Evolutionary conservation across 495 filamentous ascomycete genomes (phyloP).

Genomic region (Podospora pseudoanserina): DNA sequence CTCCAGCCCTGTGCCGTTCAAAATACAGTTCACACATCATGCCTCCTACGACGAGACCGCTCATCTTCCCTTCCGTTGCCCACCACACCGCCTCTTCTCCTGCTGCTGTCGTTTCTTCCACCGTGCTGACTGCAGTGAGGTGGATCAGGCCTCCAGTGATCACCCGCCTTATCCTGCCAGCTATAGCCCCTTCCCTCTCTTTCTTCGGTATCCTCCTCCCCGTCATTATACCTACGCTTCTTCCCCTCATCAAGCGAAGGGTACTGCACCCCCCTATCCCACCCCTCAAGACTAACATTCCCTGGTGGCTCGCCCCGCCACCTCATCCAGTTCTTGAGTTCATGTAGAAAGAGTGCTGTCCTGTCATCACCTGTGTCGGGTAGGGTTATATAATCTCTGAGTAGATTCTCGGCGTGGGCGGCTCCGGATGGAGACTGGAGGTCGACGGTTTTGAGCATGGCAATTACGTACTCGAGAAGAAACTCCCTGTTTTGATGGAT

Average conservation of each 20-base stretch:
- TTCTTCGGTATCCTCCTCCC: not conserved
- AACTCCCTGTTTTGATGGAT: constrained; percentile 79
- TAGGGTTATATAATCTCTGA: constrained; percentile 67
- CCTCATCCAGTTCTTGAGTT: constrained; percentile 73
- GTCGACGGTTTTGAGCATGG: constrained; percentile 85
- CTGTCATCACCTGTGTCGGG: constrained; percentile 58
- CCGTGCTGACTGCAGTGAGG: not conserved
- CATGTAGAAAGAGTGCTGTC: constrained; percentile 77
- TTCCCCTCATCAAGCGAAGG: constrained; percentile 10
- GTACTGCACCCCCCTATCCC: constrained; percentile 83
- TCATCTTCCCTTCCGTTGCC: constrained; percentile 8
- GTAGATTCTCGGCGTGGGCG: constrained; percentile 78
- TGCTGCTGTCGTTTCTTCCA: not conserved
- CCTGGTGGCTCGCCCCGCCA: constrained; percentile 56
- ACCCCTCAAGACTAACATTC: constrained; percentile 56
- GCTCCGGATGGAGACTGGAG: constrained; percentile 70
- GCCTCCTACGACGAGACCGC: not conserved
- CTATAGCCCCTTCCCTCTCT: constrained; percentile 1
- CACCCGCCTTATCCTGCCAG: not conserved
- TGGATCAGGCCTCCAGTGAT: not conserved
- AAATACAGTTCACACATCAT: too few relatives aligned
- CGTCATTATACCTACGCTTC: not conserved
- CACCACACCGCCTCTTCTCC: not conserved
- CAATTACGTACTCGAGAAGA: constrained; percentile 81
- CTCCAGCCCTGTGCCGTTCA: not conserved